Evolutionary conservation across 495 filamentous ascomycete genomes (phyloP), one percentile per base, ranked within the genome.

Genomic region (Lasiosphaeriaceae sp.): DNA sequence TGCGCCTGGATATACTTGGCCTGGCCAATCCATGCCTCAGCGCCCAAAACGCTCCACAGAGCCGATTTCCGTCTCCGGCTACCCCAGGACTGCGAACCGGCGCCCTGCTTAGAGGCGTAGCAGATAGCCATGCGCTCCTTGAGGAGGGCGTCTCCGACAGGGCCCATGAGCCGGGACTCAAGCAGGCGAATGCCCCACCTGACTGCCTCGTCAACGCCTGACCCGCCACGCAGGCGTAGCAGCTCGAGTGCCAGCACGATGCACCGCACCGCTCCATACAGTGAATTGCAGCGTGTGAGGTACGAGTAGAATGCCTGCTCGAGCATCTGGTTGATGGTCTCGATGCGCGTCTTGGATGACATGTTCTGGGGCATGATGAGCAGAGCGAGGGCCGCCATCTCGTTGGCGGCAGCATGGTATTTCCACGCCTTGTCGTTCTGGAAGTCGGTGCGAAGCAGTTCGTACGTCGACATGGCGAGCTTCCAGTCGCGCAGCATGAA

Each of bases 401-500:
- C 94, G 69, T 92, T 87, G 14, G 89, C 87, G 0, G 88, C 91
- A 0, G 95, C 94, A 67, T 97, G 90, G 61, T 97, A 91, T 62
- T 80, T 88, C 94, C 95, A 97, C 1, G 94, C 94, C 70, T 97
- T 96, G 68, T 97, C 93, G 66, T 92, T 93, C 55, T 83, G 85
- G 65, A 90, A 97, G 65, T 98, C 94, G 8, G 85, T 79, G 31
- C 90, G 82, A 3, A 98, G 77, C 16, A 97, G 78, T 19, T 97
- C 94, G 70, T 96, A 98, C 0, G 88, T 92, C 9, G 84, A 89
- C 61, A 92, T 83, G 45, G 94, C 87, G n/a, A 98, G 76, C 67
- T 92, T 96, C 83, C 85, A 97, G 69, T 98, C 94, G 22, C 94
- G 83, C 21, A 98, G 81, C 88, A 97, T 95, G 62, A 97, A 95